phyloP scores from a whole-genome alignment of 2,329 filamentous ascomycete species.

The Canariomyces notabilis region DNA sequence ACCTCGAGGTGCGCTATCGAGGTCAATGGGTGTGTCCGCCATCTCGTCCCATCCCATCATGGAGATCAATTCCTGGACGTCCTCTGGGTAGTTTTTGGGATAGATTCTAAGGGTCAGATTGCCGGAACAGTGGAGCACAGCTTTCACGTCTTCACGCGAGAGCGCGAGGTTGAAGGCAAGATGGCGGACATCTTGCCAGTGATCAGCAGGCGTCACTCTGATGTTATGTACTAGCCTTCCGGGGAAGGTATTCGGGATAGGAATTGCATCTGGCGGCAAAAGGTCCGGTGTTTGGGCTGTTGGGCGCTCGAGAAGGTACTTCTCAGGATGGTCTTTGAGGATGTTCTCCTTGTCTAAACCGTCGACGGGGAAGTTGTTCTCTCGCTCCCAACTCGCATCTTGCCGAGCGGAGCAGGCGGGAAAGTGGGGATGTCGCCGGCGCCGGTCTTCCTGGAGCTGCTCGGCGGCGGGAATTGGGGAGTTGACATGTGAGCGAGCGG shows the following conservation, averaged over 20 bases:
- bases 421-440: constrained; percentile 18
- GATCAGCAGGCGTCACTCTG: constrained; percentile 66
- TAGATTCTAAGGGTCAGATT: constrained; percentile 78
- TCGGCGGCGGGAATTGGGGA: constrained; percentile 16
- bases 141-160: constrained; percentile 6
- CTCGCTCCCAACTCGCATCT: constrained; percentile 23
- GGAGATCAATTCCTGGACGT: constrained; percentile 72
- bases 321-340: constrained; percentile 32
- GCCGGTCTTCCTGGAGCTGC: constrained; percentile 21
- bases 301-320: constrained; percentile 29
- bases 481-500: constrained; percentile 24
- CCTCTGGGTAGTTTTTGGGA: constrained; percentile 78
- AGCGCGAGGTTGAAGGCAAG: constrained; percentile 53
- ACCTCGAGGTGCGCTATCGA: constrained; percentile 25
- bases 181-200: constrained; percentile 93
- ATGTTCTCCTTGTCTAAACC: constrained; percentile 34
- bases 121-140: constrained; percentile 47
- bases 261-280: constrained; percentile 39
- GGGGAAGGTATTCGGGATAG: constrained; percentile 51
- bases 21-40: constrained; percentile 67
- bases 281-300: constrained; percentile 10
- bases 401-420: constrained; percentile 22
- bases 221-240: constrained; percentile 61
- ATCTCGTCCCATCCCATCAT: constrained; percentile 73
- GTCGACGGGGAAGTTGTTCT: constrained; percentile 18